Base-by-base conservation (phyloP, 768 basidiomycete genomes). In the Filobasidium floriforme region DNA sequence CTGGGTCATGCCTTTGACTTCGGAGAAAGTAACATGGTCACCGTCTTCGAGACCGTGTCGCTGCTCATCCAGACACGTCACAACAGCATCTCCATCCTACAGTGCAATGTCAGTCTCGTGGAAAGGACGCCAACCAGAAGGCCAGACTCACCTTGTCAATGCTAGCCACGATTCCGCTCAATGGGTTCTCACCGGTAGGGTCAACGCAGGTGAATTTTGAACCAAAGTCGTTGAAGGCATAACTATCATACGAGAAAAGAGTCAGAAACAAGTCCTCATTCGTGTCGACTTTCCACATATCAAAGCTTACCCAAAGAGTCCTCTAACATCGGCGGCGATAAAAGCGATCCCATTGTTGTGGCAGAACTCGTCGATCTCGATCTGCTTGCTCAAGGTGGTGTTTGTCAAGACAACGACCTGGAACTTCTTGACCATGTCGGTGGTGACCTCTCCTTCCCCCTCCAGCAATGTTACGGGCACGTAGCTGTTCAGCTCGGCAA, bases 31-130 rank as follows among this genome's bases (percentile, higher is more conserved):
- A 26, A 98, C 93, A 73, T 87, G 98, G 75, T 98, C 92, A 18
- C 96, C 96, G 76, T 98, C 96, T 77, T 97, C 92, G n/a, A 99
- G 84, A 22, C 96, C 96, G 77, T 98, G 96, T 66, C 96, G 85
- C 12, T 94, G 89, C 81, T 99, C 96, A 71, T 99, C 96, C 66
- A 97, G 81, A 76, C 92, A 96, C 12, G 94, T 96, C 7, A 98
- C 94, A 24, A 98, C 80, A 54, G 83, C 81, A 67, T 87, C 88
- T 91, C 94, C 67, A 24, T 57, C 54, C n/a, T 65, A 41, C 32
- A 37, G 32, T 37, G 32, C 9, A n/a, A n/a, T n/a, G 9, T 37
- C 32, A 37, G 32, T 37, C 32, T 9, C 32, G 52, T 32, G 40
- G 29, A 44, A 68, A 59, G 22, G 26, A 37, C 10, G 37, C 26